Percentiles rank a stretch among this genome's conserved stretches.
Evolutionary conservation across 148 eudicot species (phyloP).

Genomic region (Chenopodium berlandieri): DNA sequence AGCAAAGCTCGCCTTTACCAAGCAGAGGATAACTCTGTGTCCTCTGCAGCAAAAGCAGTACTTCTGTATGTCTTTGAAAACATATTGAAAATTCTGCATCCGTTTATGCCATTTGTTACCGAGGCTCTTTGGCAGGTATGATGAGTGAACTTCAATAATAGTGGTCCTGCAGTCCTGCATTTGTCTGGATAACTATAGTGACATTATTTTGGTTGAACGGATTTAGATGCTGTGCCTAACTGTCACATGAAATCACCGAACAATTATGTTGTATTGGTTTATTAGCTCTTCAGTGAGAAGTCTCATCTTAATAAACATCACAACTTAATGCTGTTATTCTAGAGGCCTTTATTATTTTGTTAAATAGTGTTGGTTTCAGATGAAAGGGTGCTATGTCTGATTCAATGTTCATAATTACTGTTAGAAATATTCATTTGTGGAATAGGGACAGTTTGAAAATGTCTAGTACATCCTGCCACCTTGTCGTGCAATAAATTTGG

Average conservation of each 20-base stretch:
- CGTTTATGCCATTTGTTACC: constrained; percentile 98
- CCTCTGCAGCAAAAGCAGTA: constrained; percentile 71
- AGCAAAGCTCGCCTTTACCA: constrained; percentile 93
- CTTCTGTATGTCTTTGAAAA: constrained; percentile 84
- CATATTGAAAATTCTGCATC: constrained; percentile 82
- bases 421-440: not conserved
- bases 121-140: constrained; percentile 98
- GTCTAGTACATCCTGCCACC: too few species aligned
- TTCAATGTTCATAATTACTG: not conserved
- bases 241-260: not conserved
- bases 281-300: not conserved
- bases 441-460: not conserved
- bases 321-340: not conserved
- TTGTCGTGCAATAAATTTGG: too few species aligned
- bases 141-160: not conserved
- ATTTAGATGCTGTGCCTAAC: not conserved
- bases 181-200: not conserved
- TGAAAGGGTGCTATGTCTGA: not conserved
- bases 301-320: not conserved
- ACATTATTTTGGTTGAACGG: not conserved
- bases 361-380: not conserved
- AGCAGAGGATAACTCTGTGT: constrained; percentile 45
- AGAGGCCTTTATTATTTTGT: not conserved
- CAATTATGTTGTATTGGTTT: not conserved
- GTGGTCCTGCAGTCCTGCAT: not conserved